phyloP scores from a whole-genome alignment of 2,329 filamentous ascomycete genomes.

The Colletotrichum gloeosporioides region DNA sequence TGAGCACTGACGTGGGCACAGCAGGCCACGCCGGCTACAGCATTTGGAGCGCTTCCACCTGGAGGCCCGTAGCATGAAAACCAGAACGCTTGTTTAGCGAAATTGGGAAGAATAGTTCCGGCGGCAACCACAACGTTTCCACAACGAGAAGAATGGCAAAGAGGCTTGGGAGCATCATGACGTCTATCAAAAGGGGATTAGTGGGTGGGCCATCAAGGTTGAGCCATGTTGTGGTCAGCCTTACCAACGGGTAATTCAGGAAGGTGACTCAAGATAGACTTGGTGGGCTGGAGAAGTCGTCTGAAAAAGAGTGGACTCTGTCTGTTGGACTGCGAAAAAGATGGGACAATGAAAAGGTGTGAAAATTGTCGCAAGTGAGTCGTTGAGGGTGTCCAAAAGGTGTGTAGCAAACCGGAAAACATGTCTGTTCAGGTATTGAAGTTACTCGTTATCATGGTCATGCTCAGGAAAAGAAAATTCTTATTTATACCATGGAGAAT shows the following conservation, averaged over 20 bases:
- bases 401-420: background rate
- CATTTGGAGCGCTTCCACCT: background rate
- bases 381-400: background rate
- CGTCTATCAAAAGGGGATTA: background rate
- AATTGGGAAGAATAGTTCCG: rapidly evolving
- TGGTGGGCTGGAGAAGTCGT: background rate
- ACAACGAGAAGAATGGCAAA: background rate
- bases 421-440: background rate
- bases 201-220: background rate
- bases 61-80: background rate
- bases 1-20: background rate
- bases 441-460: background rate
- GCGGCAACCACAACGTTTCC: rapidly evolving
- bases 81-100: background rate
- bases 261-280: background rate
- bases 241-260: background rate
- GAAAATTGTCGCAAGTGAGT: too few species aligned
- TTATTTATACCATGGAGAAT: background rate
- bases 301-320: background rate
- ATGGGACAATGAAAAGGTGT: background rate
- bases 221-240: background rate
- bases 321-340: background rate
- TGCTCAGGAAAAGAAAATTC: background rate
- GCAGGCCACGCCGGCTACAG: background rate
- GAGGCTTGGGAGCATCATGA: rapidly evolving